Evolutionary conservation across 1,139 yeast species (phyloP).

Genomic region (Geotrichum macrosporum): DNA sequence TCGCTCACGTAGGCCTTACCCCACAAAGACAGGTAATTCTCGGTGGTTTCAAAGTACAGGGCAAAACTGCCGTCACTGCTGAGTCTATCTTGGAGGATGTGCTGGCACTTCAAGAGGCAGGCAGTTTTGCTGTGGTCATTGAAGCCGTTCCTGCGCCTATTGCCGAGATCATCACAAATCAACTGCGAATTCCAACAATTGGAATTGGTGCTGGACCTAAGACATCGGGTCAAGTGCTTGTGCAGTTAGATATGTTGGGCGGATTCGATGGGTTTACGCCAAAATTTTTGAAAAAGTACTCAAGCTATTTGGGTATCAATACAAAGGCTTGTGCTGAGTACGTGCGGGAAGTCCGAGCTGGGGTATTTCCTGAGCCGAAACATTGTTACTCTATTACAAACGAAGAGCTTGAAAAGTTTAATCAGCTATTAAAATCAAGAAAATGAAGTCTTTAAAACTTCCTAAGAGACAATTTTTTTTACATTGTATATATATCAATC

Average conservation of each 20-base stretch:
- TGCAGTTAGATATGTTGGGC: slow-evolving; percentile 79
- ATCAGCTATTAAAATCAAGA: slow-evolving; percentile 26
- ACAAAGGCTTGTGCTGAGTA: slow-evolving; percentile 53
- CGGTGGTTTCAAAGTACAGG: slow-evolving; percentile 90
- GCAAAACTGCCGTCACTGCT: slow-evolving; percentile 55
- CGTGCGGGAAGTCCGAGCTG: slow-evolving; percentile 51
- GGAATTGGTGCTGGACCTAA: slow-evolving; percentile 93
- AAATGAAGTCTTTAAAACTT: background rate
- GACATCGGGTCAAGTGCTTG: slow-evolving; percentile 87
- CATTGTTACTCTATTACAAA: slow-evolving; percentile 73
- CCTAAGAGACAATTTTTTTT: background rate
- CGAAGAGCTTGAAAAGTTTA: slow-evolving; percentile 55
- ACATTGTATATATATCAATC: slow-evolving; percentile 12
- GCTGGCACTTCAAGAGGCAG: slow-evolving; percentile 63
- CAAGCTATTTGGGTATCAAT: slow-evolving; percentile 49
- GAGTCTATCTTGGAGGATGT: slow-evolving; percentile 63
- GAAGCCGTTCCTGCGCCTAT: slow-evolving; percentile 83
- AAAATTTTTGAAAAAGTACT: slow-evolving; percentile 73
- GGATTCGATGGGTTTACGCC: slow-evolving; percentile 54
- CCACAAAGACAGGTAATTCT: slow-evolving; percentile 78
- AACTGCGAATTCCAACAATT: slow-evolving; percentile 69
- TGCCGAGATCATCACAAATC: slow-evolving; percentile 60
- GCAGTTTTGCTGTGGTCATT: slow-evolving; percentile 68
- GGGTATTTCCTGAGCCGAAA: slow-evolving; percentile 57
- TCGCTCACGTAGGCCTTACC: slow-evolving; percentile 89